Percentiles rank a stretch among this genome's conserved stretches.
These are phyloP conservation scores for Penicillium longicatenatum DNA, from an alignment of 495 filamentous ascomycete genomes.

Conservation along the genomic window DNA sequence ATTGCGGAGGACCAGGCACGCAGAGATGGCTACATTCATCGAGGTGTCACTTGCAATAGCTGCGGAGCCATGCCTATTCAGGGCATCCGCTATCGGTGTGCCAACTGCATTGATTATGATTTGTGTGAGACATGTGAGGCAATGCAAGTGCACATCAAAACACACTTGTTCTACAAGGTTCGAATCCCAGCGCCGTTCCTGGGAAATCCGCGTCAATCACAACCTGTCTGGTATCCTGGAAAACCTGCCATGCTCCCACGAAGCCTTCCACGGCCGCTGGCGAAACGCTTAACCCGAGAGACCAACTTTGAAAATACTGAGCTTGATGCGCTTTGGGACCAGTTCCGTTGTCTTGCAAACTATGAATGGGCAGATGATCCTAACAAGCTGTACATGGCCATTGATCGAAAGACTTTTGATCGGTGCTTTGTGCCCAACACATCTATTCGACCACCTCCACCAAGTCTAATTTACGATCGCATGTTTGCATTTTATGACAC, in stretches of 20 bases:
- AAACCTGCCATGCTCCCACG: constrained; percentile 69
- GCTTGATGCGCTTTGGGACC: constrained; percentile 91
- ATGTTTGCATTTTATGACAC: constrained; percentile 97
- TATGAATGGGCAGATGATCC: constrained; percentile 85
- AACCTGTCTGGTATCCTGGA: constrained; percentile 88
- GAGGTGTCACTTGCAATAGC: constrained; percentile 89
- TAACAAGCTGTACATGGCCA: constrained; percentile 72
- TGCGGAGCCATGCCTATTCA: constrained; percentile 85
- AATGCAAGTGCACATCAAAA: constrained; percentile 81
- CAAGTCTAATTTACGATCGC: constrained; percentile 90
- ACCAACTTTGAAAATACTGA: constrained; percentile 80
- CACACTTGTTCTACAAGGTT: constrained; percentile 95
- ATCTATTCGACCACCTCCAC: constrained; percentile 70
- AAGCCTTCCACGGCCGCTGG: constrained; percentile 63
- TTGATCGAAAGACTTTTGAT: constrained; percentile 89
- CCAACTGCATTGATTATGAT: constrained; percentile 91
- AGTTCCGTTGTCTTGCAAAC: constrained; percentile 89
- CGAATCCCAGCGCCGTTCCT: constrained; percentile 71
- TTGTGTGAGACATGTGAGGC: constrained; percentile 88
- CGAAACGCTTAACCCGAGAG: constrained; percentile 65
- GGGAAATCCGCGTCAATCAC: constrained; percentile 65
- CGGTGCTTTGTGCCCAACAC: constrained; percentile 83
- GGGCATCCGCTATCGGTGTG: constrained; percentile 87
- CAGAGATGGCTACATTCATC: constrained; percentile 86
- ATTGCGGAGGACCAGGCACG: constrained; percentile 82